Evolutionary conservation across 2,329 filamentous ascomycete species (phyloP).

Genomic region (Cladobotryum mycophilum): DNA sequence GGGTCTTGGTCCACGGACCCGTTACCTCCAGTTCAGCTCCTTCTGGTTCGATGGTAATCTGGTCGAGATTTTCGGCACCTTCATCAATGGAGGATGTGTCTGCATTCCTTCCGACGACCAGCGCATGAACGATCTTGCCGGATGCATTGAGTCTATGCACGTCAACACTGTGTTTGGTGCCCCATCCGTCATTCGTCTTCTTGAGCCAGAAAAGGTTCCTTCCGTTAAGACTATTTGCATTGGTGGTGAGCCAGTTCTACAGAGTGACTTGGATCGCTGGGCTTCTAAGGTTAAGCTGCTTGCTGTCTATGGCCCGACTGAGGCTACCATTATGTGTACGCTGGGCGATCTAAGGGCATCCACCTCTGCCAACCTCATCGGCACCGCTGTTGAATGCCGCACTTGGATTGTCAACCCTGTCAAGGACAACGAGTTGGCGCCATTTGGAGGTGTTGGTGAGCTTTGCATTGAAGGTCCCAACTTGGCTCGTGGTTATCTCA

Average conservation of each 20-base stretch:
- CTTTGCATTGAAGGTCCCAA: constrained; percentile 6
- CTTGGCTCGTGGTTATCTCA: constrained; percentile 5
- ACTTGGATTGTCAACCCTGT: constrained; percentile 6
- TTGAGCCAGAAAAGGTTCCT: constrained; percentile 6
- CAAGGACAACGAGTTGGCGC: constrained; percentile 2
- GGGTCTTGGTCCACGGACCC: not conserved
- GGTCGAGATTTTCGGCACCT: constrained; percentile 3
- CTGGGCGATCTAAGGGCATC: too few relatives aligned
- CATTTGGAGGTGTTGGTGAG: constrained; percentile 9
- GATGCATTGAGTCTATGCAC: not conserved
- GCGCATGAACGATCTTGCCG: not conserved
- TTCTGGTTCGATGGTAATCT: constrained; percentile 6
- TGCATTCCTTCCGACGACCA: constrained; percentile 11
- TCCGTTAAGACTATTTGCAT: constrained; percentile 11
- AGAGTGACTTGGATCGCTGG: not conserved
- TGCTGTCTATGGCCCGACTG: not conserved
- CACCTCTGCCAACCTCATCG: constrained; percentile 1
- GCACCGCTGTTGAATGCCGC: not conserved
- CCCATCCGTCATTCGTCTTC: constrained; percentile 1
- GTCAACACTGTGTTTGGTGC: constrained; percentile 1
- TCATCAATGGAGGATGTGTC: constrained; percentile 7
- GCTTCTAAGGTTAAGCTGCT: not conserved
- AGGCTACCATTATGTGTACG: not conserved
- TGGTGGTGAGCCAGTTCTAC: constrained; percentile 13
- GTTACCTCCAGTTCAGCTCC: constrained; percentile 4